Evolutionary conservation across 2,329 filamentous ascomycete genomes (phyloP).

Genomic region (Juglanconis oblonga): DNA sequence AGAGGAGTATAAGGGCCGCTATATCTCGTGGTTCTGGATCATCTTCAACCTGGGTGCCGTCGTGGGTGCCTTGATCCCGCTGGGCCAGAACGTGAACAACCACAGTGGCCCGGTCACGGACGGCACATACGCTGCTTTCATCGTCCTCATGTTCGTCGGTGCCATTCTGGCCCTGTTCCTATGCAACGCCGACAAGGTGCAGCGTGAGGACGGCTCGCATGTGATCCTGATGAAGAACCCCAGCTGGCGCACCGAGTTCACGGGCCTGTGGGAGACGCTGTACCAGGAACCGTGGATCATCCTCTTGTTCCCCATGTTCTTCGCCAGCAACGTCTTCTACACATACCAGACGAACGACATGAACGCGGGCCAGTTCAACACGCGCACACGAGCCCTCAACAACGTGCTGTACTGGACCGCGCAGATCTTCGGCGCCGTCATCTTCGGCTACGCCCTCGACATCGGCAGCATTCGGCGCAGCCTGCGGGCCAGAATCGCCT

Average conservation of each 20-base stretch:
- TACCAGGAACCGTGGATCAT: constrained; percentile 69
- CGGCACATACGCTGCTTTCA: constrained; percentile 85
- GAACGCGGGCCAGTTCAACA: constrained; percentile 69
- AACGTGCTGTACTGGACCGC: constrained; percentile 74
- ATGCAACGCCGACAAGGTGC: constrained; percentile 67
- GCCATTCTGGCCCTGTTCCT: constrained; percentile 68
- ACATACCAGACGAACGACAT: constrained; percentile 72
- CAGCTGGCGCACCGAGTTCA: constrained; percentile 75
- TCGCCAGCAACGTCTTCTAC: constrained; percentile 77
- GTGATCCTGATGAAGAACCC: constrained; percentile 91
- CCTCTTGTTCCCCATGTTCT: constrained; percentile 77
- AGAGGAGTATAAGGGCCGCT: constrained; percentile 79
- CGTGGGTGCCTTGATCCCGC: constrained; percentile 75
- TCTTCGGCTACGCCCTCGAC: constrained; percentile 73
- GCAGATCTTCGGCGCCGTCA: constrained; percentile 72
- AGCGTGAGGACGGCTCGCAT: constrained; percentile 73
- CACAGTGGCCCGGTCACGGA: constrained; percentile 56
- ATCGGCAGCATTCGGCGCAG: constrained; percentile 56
- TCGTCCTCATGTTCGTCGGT: constrained; percentile 75
- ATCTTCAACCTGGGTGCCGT: constrained; percentile 93
- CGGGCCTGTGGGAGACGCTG: constrained; percentile 73
- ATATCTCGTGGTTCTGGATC: constrained; percentile 90
- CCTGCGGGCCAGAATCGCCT: constrained; percentile 63
- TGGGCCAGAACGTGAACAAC: constrained; percentile 67
- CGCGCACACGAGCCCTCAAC: constrained; percentile 71